Base-by-base conservation (phyloP, 139 green algal genomes). In the Chlorella sp. region DNA sequence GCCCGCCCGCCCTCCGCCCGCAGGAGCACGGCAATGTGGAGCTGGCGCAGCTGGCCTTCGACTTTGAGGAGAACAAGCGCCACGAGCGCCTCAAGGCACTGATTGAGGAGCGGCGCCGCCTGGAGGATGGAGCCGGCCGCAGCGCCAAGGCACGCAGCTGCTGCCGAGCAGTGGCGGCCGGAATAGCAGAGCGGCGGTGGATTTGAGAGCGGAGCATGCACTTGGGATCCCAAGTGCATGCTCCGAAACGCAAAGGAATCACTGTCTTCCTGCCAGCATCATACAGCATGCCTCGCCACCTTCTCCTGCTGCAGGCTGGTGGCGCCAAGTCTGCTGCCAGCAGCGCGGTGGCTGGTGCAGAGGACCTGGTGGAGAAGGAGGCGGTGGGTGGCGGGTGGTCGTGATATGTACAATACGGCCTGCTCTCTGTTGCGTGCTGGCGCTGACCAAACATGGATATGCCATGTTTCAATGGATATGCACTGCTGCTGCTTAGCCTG, bases 321-420 rank as follows among this genome's bases (percentile, higher is more conserved):
- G 30, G n/a, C n/a, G n/a, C 68, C 38, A 55, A 55, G 74, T 55
- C 74, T 0, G 32, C 12, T 26, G 15, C 38, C 74, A 73, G 32
- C 32, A 39, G 55, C 25, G 34, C 32, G 4, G n/a, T 34, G 17
- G 70, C 82, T 13, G 86, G 30, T 32, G 87, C 73, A 20, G 51
- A 68, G 55, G 79, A 91, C 30, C 90, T 95, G 85, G 89, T 97
- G 63, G 93, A 96, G 81, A 95, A 93, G 82, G 95, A 98, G 88
- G 83, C 88, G 51, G 51, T 60, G 51, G 51, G 51, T 60, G 11
- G 51, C 9, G 6, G 44, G 44, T 6, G 44, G 44, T 9, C 44
- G 9, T n/a, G n/a, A n/a, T n/a, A n/a, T n/a, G n/a, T n/a, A n/a
- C n/a, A n/a, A n/a, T n/a, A n/a, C n/a, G n/a, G n/a, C n/a, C n/a